A percentile compares a stretch with the other conserved stretches of the same genome.
Evolutionary conservation across 1,284 basidiomycete genomes (phyloP).

Genomic region (Phlebopus sp.): DNA sequence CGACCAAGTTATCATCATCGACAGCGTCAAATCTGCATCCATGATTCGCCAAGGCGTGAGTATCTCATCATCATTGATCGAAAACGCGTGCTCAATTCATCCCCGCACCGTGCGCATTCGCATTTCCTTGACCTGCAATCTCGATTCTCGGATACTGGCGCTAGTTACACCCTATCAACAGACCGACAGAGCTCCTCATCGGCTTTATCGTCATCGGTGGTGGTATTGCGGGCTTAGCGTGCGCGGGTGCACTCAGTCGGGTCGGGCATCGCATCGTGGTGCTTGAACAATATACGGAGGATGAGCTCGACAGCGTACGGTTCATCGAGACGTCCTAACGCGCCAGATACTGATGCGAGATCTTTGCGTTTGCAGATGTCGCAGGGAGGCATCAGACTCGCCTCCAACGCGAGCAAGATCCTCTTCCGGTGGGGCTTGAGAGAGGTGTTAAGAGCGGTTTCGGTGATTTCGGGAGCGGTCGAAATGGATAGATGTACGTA

Average conservation of each 20-base stretch:
- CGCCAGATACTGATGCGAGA: neutral
- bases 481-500: slow-evolving; percentile 39
- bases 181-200: slow-evolving; percentile 31
- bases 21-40: no score
- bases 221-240: slow-evolving; percentile 51
- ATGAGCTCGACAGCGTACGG: slow-evolving; percentile 34
- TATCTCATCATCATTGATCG: no score
- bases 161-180: slow-evolving; percentile 15
- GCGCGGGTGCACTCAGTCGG: slow-evolving; percentile 50
- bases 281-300: slow-evolving; percentile 43
- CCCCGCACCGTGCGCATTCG: no score
- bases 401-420: slow-evolving; percentile 57
- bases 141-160: no score
- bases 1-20: no score
- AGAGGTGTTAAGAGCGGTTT: slow-evolving; percentile 35
- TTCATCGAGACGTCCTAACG: no score
- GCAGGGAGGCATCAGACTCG: slow-evolving; percentile 45
- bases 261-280: slow-evolving; percentile 56
- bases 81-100: no score
- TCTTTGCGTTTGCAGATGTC: slow-evolving; percentile 9
- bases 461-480: slow-evolving; percentile 38
- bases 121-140: no score
- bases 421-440: slow-evolving; percentile 55
- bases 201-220: slow-evolving; percentile 51
- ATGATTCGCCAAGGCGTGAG: no score